A percentile compares a stretch with the other conserved stretches of the same genome.
Conservation (phyloP, 2,329 filamentous ascomycete genomes). For the Endoconidiophora polonica region DNA sequence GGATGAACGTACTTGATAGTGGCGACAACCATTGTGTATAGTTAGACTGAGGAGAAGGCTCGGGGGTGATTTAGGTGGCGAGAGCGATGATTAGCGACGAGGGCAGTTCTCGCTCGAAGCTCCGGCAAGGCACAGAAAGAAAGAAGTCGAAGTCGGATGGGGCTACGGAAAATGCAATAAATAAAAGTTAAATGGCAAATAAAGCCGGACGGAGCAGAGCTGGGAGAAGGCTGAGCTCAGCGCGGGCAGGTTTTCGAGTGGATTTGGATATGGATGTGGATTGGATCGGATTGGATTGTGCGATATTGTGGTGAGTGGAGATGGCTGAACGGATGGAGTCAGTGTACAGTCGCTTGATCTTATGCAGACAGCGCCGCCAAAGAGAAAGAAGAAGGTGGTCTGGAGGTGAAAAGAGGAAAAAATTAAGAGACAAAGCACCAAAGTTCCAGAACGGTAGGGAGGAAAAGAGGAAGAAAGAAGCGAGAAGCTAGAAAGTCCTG, state of each 20-base stretch:
- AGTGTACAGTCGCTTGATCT: neutral
- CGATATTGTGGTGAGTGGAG: neutral
- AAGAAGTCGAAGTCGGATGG: too few relatives aligned
- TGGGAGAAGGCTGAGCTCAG: too few relatives aligned
- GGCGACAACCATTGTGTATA: conserved; percentile 40
- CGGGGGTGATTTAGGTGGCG: neutral
- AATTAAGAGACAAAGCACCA: neutral
- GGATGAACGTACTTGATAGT: conserved; percentile 41
- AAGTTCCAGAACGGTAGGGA: neutral
- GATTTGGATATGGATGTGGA: neutral
- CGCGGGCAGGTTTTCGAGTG: neutral
- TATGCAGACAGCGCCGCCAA: neutral
- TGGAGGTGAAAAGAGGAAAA: neutral
- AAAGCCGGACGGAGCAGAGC: too few relatives aligned
- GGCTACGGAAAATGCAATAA: neutral
- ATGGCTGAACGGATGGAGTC: neutral
- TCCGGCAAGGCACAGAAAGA: neutral
- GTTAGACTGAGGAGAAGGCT: too few relatives aligned
- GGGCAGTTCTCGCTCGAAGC: neutral
- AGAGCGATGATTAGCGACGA: neutral
- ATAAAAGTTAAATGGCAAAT: neutral
- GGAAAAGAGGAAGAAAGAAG: neutral
- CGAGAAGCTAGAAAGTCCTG: neutral
- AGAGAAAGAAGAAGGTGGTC: neutral
- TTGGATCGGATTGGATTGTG: neutral